Evolutionary conservation across 2,329 filamentous ascomycete species (phyloP), one percentile per base, ranked within the genome.

Genomic region (Colletotrichum aenigma): DNA sequence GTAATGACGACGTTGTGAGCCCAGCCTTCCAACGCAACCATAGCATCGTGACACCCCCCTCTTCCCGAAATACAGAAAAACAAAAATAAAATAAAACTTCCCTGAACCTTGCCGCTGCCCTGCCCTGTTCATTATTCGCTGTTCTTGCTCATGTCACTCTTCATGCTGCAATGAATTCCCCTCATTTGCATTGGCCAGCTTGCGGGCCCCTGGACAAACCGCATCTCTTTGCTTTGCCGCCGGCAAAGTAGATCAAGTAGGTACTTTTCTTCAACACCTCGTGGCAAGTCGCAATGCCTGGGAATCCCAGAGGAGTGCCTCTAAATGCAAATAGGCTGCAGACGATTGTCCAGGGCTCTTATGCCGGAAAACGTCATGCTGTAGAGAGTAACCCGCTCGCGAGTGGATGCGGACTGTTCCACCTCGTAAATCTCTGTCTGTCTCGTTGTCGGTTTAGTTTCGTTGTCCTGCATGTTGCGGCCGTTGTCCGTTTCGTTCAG

Each of bases 1-100:
- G 56, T 64, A 64, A 70, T 73, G 56, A 73, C 71, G 56, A 73
- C 38, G 56, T 34, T 73, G 70, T 56, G 71, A 18, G 66, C n/a
- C n/a, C 56, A 43, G 34, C 38, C 62, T 66, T n/a, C 28, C 28
- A 60, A 56, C 30, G 43, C 28, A 70, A 60, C 26, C 10, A 60
- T 30, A 60, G 30, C 58, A 34, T 21, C 10, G 58, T 34, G 21
- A 62, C 58, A 18, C 58, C 30, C 28, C 60, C 60, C 52, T 72
- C 62, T 55, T 64, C 43, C 43, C 43, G 43, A 52, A 62, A 36
- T 75, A n/a, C 30, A 18, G 32, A 32, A 21, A 58, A 43, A 34
- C n/a, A 18, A 69, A 13, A 21, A 62, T n/a, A 21, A 58, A 30
- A 36, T 34, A 62, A 34, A 21, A 52, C 16, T 74, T 15, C 61